phyloP scores from a whole-genome alignment of 2,329 filamentous ascomycete species.

The Aspergillus puulaauensis region DNA sequence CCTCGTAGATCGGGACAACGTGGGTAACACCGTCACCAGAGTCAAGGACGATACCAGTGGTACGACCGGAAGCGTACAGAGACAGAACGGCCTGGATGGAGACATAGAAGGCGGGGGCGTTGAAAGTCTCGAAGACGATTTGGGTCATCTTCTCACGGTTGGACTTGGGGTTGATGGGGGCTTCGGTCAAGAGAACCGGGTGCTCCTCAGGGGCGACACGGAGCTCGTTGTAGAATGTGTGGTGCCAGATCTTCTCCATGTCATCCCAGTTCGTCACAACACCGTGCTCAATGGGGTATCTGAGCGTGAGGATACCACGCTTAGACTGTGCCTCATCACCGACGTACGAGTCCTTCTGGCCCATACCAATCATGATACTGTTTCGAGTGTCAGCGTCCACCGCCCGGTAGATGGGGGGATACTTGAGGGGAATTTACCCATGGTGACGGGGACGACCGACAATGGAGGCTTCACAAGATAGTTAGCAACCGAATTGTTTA shows the following conservation, averaged over 20 bases:
- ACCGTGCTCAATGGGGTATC: slow-evolving; percentile 99
- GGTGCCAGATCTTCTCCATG: slow-evolving; percentile 99
- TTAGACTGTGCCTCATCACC: slow-evolving; percentile 99
- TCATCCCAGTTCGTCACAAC: slow-evolving; percentile 99
- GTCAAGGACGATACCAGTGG: slow-evolving; percentile 99
- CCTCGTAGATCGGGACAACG: slow-evolving; percentile 99
- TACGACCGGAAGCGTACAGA: slow-evolving; percentile 99
- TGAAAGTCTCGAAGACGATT: slow-evolving; percentile 99
- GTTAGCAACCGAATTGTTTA: slow-evolving; percentile 22
- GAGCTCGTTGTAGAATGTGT: slow-evolving; percentile 99
- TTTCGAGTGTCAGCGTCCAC: slow-evolving; percentile 34
- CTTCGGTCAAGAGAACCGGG: slow-evolving; percentile 98
- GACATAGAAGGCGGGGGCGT: slow-evolving; percentile 99
- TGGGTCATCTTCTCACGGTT: slow-evolving; percentile 99
- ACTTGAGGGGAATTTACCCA: slow-evolving; percentile 69
- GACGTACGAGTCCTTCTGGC: slow-evolving; percentile 99
- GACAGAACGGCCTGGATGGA: slow-evolving; percentile 99
- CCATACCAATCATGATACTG: slow-evolving; percentile 99
- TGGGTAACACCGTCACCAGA: slow-evolving; percentile 99
- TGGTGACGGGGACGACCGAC: slow-evolving; percentile 99
- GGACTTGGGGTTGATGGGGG: slow-evolving; percentile 99
- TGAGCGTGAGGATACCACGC: slow-evolving; percentile 99
- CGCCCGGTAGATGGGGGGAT: neutral
- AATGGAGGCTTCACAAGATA: slow-evolving; percentile 74
- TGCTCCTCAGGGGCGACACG: slow-evolving; percentile 99